Percentiles rank a stretch among this genome's conserved stretches.
Evolutionary conservation across 495 filamentous ascomycete genomes (phyloP).

Genomic region (Aspergillus ellipticus): DNA sequence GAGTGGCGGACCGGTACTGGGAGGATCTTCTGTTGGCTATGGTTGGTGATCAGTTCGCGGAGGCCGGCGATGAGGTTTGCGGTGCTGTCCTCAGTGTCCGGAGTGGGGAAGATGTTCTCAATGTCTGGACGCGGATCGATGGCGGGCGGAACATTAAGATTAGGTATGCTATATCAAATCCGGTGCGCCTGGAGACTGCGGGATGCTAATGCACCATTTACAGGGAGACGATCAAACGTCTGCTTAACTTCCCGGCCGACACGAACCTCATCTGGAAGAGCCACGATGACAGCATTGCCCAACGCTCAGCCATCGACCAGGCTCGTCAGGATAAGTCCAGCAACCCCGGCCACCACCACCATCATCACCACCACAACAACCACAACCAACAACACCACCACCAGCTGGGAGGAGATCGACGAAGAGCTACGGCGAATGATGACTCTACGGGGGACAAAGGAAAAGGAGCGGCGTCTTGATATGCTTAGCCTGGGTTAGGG

Average conservation of each 20-base stretch:
- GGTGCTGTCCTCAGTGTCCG: slow-evolving; percentile 90
- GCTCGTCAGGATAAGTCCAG: slow-evolving; percentile 72
- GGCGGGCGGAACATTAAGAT: slow-evolving; percentile 95
- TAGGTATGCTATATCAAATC: slow-evolving; percentile 53
- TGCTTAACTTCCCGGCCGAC: slow-evolving; percentile 77
- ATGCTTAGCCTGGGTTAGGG: slow-evolving; percentile 29
- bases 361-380: slow-evolving; percentile 18
- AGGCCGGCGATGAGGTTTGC: slow-evolving; percentile 91
- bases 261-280: slow-evolving; percentile 93
- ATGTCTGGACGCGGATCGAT: slow-evolving; percentile 92
- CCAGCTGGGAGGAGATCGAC: slow-evolving; percentile 41
- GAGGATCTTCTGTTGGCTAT: slow-evolving; percentile 90
- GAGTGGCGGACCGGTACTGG: slow-evolving; percentile 95
- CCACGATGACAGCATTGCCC: slow-evolving; percentile 78
- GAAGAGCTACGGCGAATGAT: slow-evolving; percentile 43
- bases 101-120: slow-evolving; percentile 94
- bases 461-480: slow-evolving; percentile 36
- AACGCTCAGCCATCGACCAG: slow-evolving; percentile 76
- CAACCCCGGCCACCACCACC: slow-evolving; percentile 39
- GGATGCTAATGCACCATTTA: slow-evolving; percentile 8
- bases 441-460: slow-evolving; percentile 44
- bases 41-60: slow-evolving; percentile 91
- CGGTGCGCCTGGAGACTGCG: not conserved
- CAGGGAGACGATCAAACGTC: slow-evolving; percentile 89
- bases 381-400: slow-evolving; percentile 28